Evolutionary conservation across 768 basidiomycete species (phyloP), one percentile per base, ranked within the genome.

Genomic region (Russula sp.): DNA sequence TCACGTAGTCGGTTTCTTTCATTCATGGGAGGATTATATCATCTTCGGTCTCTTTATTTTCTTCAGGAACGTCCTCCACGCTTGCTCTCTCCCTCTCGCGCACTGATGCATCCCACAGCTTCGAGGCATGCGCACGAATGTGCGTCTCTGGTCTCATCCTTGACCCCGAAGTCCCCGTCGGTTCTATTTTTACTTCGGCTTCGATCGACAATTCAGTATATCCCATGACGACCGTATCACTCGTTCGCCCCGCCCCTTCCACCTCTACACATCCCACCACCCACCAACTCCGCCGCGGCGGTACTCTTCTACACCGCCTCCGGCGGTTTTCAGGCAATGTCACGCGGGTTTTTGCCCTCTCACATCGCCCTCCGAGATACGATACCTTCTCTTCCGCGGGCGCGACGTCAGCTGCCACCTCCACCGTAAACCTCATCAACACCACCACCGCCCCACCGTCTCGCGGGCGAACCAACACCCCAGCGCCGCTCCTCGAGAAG

Each of bases 81-180:
- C 53, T 7, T 52, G 36, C n/a, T 46, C 38, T 52, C 52, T 41
- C 54, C 59, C 35, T 41, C 22, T 54, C 20, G 20, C 48, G 2
- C 20, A 45, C 25, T 58, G 43, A 59, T 65, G 70, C 60, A 3
- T 53, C 41, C 9, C n/a, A 8, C 65, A 93, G 90, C 6, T 64
- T 95, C 53, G 96, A 98, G 76, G 85, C 87, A 48, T 78, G 89
- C 66, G 91, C 91, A 46, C 87, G 95, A 29, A 94, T 95, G 70
- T 83, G 91, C 68, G 88, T 93, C 35, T 90, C 88, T 29, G 96
- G 96, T 25, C 82, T 98, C 64, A 71, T 98, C 18, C 79, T 97
- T 51, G 93, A 95, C 71, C 92, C 91, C 14, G 87, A 90, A 64
- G 74, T 88, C 7, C 79, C 81, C 45, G 73, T 81, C 56, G 79